Conservation (phyloP, 176 grass and related monocot species). For the Carex littledalei region DNA sequence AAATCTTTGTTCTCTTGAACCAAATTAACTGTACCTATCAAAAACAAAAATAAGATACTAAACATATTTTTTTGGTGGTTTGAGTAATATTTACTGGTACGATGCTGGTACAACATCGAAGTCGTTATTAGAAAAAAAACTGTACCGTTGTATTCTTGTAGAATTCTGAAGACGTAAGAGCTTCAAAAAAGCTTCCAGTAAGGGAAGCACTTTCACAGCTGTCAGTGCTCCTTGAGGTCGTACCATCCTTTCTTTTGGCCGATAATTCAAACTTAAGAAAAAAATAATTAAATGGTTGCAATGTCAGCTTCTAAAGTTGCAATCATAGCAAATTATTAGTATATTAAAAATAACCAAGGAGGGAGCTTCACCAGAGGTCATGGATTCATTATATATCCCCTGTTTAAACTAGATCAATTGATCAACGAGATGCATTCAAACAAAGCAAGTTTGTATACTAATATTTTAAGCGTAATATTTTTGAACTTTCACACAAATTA, state of each 20-base stretch:
- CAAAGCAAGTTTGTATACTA: neutral
- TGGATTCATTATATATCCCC: neutral
- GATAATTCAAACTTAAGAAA: constrained; percentile 50
- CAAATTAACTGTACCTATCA: neutral
- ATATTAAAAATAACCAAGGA: neutral
- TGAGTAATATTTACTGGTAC: neutral
- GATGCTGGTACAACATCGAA: neutral
- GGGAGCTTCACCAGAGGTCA: neutral
- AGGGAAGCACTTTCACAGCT: constrained; percentile 44
- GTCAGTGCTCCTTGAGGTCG: constrained; percentile 29
- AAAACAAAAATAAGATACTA: neutral
- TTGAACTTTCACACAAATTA: neutral
- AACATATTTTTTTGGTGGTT: neutral
- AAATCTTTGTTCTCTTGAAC: neutral
- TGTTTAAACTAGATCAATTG: neutral
- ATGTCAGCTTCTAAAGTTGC: neutral
- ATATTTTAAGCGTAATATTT: neutral
- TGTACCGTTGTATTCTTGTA: constrained; percentile 96
- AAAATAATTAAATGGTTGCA: constrained; percentile 11
- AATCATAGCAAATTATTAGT: neutral
- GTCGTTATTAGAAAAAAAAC: neutral
- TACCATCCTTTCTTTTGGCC: constrained; percentile 32
- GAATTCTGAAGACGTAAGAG: constrained; percentile 86
- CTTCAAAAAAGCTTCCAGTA: constrained; percentile 83
- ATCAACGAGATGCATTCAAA: neutral